A percentile compares a stretch with the other conserved stretches of the same genome.
phyloP scores from a whole-genome alignment of 805 yeast genomes.

The Ogataea populi-albae region DNA sequence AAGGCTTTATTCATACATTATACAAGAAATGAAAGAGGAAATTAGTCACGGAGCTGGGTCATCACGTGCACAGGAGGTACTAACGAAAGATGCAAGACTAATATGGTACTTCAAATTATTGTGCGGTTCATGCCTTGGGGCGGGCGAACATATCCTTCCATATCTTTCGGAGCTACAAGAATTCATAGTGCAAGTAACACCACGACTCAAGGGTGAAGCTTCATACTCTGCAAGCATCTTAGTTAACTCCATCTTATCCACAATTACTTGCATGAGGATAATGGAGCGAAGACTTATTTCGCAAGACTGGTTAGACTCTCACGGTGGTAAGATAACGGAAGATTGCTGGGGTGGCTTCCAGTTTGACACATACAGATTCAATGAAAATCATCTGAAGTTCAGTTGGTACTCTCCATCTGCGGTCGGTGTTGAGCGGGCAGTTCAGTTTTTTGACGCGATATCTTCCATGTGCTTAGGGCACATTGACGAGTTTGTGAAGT shows the following conservation, averaged over 20 bases:
- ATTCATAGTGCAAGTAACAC: slow-evolving; percentile 47
- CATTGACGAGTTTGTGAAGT: slow-evolving; percentile 50
- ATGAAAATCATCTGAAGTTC: slow-evolving; percentile 48
- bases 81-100: slow-evolving; percentile 75
- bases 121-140: slow-evolving; percentile 67
- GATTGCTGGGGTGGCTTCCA: slow-evolving; percentile 77
- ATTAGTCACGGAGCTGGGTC: slow-evolving; percentile 82
- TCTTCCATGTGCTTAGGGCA: slow-evolving; percentile 42
- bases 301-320: slow-evolving; percentile 38
- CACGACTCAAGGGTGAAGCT: slow-evolving; percentile 51
- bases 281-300: slow-evolving; percentile 53
- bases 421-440: slow-evolving; percentile 57
- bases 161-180: slow-evolving; percentile 45
- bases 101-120: slow-evolving; percentile 69
- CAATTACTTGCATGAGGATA: slow-evolving; percentile 60
- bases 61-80: slow-evolving; percentile 58
- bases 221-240: slow-evolving; percentile 58
- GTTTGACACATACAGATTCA: slow-evolving; percentile 50
- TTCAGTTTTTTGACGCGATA: slow-evolving; percentile 52
- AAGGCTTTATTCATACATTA: slow-evolving; percentile 42
- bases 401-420: slow-evolving; percentile 73
- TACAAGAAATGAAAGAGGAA: slow-evolving; percentile 58
- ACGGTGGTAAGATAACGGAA: slow-evolving; percentile 39
- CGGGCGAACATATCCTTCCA: slow-evolving; percentile 49
- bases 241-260: slow-evolving; percentile 57